A percentile compares a stretch with the other conserved stretches of the same genome.
These are phyloP conservation scores for Globisporangium spinosum DNA, from an alignment of 352 stramenopile genomes.

Conservation along the genomic window DNA sequence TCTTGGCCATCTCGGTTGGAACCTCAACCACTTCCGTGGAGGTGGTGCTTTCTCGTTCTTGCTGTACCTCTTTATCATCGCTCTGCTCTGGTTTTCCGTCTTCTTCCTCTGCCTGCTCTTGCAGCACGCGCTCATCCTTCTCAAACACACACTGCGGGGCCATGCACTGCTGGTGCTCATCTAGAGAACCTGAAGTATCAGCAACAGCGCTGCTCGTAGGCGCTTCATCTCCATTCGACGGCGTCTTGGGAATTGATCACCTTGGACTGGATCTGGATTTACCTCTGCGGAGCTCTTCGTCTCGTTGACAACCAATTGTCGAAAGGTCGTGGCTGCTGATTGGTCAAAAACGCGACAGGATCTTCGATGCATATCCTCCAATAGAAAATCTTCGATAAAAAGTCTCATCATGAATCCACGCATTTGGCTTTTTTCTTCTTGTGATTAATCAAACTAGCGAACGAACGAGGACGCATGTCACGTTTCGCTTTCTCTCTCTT, in stretches of 20 bases:
- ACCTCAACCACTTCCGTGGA: constrained; percentile 15
- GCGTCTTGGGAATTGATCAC: background rate
- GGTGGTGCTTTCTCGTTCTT: background rate
- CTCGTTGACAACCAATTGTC: constrained; percentile 1
- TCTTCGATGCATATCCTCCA: background rate
- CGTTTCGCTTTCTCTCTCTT: background rate
- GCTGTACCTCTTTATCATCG: background rate
- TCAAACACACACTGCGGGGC: background rate
- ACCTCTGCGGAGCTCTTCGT: background rate
- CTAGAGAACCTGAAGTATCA: background rate
- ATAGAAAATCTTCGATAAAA: background rate
- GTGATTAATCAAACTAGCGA: background rate
- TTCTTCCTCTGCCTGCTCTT: background rate
- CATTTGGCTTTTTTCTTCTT: background rate
- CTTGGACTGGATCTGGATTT: background rate
- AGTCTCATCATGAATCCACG: background rate
- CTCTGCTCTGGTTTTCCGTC: background rate
- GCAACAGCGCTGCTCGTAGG: background rate
- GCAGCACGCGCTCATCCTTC: background rate
- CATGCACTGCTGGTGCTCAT: background rate
- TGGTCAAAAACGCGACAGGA: constrained; percentile 12
- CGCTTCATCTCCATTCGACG: background rate
- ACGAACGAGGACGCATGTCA: background rate
- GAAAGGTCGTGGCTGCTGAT: constrained; percentile 15
- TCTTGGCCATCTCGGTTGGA: constrained; percentile 31